Conservation (phyloP, 768 basidiomycete genomes). For the Lactarius vividus region DNA sequence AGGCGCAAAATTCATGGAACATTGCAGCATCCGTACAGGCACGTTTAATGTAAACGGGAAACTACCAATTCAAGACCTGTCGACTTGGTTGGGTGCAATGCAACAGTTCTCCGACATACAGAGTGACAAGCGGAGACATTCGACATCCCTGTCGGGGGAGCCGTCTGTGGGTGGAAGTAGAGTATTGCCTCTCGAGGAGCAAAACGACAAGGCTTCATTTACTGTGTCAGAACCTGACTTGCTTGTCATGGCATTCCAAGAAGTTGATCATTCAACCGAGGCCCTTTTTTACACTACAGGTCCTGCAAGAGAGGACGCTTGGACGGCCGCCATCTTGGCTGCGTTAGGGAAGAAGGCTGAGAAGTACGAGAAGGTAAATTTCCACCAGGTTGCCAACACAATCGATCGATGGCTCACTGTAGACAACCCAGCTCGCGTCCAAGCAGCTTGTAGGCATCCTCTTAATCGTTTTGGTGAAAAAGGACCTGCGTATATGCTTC, state of each 20-base stretch:
- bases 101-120: neutral
- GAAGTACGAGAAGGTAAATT: constrained; percentile 61
- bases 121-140: constrained; percentile 6
- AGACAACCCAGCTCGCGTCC: constrained; percentile 52
- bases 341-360: constrained; percentile 65
- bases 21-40: constrained; percentile 59
- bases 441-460: constrained; percentile 85
- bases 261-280: constrained; percentile 75
- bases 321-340: constrained; percentile 64
- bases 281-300: constrained; percentile 70
- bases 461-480: constrained; percentile 66
- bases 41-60: constrained; percentile 87
- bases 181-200: neutral
- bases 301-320: constrained; percentile 64
- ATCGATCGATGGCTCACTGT: constrained; percentile 5
- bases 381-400: neutral
- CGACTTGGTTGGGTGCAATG: constrained; percentile 54
- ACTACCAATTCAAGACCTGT: constrained; percentile 67
- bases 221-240: constrained; percentile 54
- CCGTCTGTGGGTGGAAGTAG: constrained; percentile 28
- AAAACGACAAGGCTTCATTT: neutral
- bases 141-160: constrained; percentile 31
- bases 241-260: constrained; percentile 76
- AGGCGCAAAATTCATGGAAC: constrained; percentile 1
- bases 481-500: constrained; percentile 48